These are phyloP conservation scores for Chlorella sp. DNA, from an alignment of 139 green algal genomes.

Conservation along the genomic window DNA sequence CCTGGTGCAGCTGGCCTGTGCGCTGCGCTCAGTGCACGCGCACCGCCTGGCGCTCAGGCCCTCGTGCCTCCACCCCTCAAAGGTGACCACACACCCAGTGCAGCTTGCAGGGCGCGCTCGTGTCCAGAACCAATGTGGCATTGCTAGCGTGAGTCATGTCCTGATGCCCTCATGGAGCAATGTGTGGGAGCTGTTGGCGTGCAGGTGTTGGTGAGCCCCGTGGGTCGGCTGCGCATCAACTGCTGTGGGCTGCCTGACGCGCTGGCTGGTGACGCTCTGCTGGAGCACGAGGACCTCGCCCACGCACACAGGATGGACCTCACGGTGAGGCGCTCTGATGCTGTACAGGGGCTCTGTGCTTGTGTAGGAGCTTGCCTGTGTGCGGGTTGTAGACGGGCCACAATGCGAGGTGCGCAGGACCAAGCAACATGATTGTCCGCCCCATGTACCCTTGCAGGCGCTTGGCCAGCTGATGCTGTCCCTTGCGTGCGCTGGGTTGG, in stretches of 20 bases:
- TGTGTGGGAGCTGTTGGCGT: no score
- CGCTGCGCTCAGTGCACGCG: conserved; percentile 61
- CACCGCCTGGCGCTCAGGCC: conserved; percentile 52
- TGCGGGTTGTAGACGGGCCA: no score
- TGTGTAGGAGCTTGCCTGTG: no score
- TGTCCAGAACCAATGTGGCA: no score
- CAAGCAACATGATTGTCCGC: no score
- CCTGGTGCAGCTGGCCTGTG: conserved; percentile 44
- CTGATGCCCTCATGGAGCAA: no score
- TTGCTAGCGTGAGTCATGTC: no score
- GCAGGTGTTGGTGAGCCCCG: conserved; percentile 60
- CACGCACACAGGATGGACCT: conserved; percentile 16
- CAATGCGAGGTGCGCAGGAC: no score
- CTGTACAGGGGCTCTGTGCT: no score
- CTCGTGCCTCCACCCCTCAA: conserved; percentile 58
- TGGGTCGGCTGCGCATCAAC: conserved; percentile 51
- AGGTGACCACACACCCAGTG: no score
- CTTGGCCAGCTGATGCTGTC: conserved; percentile 70
- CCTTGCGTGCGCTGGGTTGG: conserved; percentile 60
- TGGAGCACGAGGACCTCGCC: conserved; percentile 5
- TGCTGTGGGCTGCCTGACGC: conserved; percentile 65
- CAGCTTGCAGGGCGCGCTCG: no score
- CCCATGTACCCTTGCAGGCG: conserved; percentile 34
- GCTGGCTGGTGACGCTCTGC: conserved; percentile 35
- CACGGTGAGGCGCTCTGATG: conserved; percentile 1